These are phyloP conservation scores for Xylariomycetidae sp. DNA, from an alignment of 2,329 filamentous ascomycete genomes.

Conservation along the genomic window DNA sequence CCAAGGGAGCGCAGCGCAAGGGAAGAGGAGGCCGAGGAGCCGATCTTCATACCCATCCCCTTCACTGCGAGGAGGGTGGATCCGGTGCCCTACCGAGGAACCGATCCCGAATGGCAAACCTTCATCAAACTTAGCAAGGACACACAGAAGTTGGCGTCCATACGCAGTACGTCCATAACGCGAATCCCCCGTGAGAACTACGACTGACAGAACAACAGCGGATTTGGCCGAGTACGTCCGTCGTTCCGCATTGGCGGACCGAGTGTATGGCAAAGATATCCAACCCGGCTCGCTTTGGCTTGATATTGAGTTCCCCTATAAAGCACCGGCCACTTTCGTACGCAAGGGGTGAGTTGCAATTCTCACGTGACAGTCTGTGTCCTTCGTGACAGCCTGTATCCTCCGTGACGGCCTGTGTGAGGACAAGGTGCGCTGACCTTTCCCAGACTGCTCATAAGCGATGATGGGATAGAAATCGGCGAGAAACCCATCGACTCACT, in stretches of 20 bases:
- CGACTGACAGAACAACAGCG: slow-evolving; percentile 26
- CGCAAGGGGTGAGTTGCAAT: slow-evolving; percentile 61
- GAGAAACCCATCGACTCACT: slow-evolving; percentile 42
- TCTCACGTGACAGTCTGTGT: too few relatives aligned
- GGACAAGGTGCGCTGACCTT: slow-evolving; percentile 6
- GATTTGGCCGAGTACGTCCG: slow-evolving; percentile 39
- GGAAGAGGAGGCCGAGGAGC: slow-evolving; percentile 36
- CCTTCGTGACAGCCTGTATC: too few relatives aligned
- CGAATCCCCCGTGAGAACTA: slow-evolving; percentile 2
- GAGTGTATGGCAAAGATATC: slow-evolving; percentile 41
- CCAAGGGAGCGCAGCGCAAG: slow-evolving; percentile 36
- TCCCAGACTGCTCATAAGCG: slow-evolving; percentile 41
- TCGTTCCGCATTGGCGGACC: slow-evolving; percentile 35
- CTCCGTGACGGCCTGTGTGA: not conserved
- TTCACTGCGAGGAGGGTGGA: slow-evolving; percentile 47
- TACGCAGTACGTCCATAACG: slow-evolving; percentile 36
- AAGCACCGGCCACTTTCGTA: slow-evolving; percentile 53
- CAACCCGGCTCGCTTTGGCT: slow-evolving; percentile 51
- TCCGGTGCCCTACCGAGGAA: slow-evolving; percentile 45
- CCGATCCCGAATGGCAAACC: slow-evolving; percentile 57
- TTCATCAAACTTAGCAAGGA: slow-evolving; percentile 56
- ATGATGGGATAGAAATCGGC: slow-evolving; percentile 43
- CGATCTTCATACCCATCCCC: slow-evolving; percentile 56
- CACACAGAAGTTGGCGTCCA: slow-evolving; percentile 36
- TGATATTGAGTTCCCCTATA: slow-evolving; percentile 52